Evolutionary conservation across 2,329 filamentous ascomycete species (phyloP), one percentile per base, ranked within the genome.

Genomic region (Scytalidium lignicola): DNA sequence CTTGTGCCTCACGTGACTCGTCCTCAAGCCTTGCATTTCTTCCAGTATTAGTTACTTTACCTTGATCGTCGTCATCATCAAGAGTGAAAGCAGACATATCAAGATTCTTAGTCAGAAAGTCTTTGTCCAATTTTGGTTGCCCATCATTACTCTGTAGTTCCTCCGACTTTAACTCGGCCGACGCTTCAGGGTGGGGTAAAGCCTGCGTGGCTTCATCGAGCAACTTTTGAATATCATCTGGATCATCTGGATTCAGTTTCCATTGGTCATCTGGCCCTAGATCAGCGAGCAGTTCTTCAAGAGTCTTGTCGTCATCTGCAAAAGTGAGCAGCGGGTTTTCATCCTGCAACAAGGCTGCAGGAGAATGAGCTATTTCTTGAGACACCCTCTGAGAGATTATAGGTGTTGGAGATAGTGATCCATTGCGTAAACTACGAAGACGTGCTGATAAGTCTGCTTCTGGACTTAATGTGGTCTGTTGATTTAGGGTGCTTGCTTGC

Each of bases 51-150:
- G 64, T 44, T 67, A 70, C 49, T 67, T 67, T 52, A 64, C 67
- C 4, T 59, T 68, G 53, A 51, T 72, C 32, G 68, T 72, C 51
- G 58, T 74, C 46, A 69, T 71, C 51, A 69, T 71, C 51, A 69
- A 72, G 64, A 63, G 53, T 50, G 50, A 64, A 65, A 15, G 55
- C 55, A 21, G 59, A 61, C 57, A 65, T 58, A 51, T 65, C 62
- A 4, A 65, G 51, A 49, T 60, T 58, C 32, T 54, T 52, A 2
- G 55, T 58, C 37, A 63, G 23, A 21, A 43, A 52, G 8, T 51
- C 43, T 29, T 51, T 45, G 18, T 26, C 10, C 22, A 23, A 29
- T 41, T 6, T 17, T 21, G 18, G 22, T 45, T 12, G 18, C n/a
- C 1, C 9, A 7, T 47, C 3, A 18, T 72, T 54, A 67, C 63